Conservation (phyloP, 768 basidiomycete genomes). For the Agaricus subrufescens region DNA sequence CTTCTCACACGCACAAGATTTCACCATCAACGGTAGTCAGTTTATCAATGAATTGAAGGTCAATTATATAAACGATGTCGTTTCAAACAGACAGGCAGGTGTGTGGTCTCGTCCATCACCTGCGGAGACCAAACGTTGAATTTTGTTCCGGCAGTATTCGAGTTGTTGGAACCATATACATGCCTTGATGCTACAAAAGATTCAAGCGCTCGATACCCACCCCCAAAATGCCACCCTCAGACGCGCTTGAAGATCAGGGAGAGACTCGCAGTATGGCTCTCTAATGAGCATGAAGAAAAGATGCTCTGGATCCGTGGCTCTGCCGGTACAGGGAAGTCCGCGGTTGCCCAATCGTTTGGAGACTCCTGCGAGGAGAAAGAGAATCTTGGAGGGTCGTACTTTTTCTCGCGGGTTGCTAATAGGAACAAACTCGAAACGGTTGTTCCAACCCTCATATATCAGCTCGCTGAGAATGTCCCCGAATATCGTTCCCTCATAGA, state of each 20-base stretch:
- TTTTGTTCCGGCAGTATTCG: neutral
- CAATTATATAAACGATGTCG: neutral
- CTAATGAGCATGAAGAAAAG: neutral
- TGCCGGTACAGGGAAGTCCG: slow-evolving; percentile 9
- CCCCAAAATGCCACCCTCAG: too few species aligned
- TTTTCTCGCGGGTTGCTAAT: neutral
- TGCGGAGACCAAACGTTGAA: neutral
- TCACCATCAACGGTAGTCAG: too few species aligned
- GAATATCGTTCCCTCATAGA: neutral
- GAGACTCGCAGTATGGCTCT: neutral
- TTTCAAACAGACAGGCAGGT: neutral
- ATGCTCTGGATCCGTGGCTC: slow-evolving; percentile 6
- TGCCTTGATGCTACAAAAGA: neutral
- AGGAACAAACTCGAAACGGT: neutral
- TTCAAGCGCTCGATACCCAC: neutral
- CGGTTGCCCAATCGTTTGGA: slow-evolving; percentile 3
- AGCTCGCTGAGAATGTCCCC: neutral
- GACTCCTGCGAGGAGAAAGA: neutral
- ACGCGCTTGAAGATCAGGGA: neutral
- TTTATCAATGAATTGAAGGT: too few species aligned
- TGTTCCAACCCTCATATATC: neutral
- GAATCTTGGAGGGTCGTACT: neutral
- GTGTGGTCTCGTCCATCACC: neutral
- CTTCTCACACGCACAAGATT: too few species aligned
- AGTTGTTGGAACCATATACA: neutral